Conservation (phyloP, 768 basidiomycete genomes). For the Hygrocybe coccinea region DNA sequence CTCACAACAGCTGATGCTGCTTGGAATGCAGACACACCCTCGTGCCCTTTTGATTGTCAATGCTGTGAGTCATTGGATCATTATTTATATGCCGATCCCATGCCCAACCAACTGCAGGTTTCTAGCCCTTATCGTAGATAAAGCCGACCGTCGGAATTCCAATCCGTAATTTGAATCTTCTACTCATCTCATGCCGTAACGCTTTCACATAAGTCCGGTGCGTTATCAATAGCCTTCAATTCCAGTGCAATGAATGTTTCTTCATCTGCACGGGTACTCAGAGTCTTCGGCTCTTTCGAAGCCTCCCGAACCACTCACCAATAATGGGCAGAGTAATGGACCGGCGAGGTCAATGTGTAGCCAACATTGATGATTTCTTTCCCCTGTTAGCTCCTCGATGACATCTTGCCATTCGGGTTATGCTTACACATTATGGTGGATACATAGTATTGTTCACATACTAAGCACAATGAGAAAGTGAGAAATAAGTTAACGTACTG, state of each 20-base stretch:
- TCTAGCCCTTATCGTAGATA: conserved; percentile 15
- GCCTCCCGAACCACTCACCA: conserved; percentile 39
- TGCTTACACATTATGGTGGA: not conserved
- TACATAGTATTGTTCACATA: conserved; percentile 8
- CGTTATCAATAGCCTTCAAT: too few species aligned
- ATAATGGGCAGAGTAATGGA: conserved; percentile 31
- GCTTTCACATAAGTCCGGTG: not conserved
- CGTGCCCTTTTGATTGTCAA: conserved; percentile 86
- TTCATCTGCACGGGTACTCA: not conserved
- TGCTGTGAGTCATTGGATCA: conserved; percentile 57
- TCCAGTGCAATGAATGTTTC: too few species aligned
- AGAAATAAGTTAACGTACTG: conserved; percentile 18
- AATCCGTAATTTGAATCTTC: too few species aligned
- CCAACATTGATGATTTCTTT: conserved; percentile 39
- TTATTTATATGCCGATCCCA: not conserved
- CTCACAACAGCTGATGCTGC: conserved; percentile 18
- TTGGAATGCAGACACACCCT: conserved; percentile 58
- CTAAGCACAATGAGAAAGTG: conserved; percentile 12
- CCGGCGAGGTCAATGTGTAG: conserved; percentile 59
- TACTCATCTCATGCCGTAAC: not conserved
- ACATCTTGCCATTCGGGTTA: not conserved
- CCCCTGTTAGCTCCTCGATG: not conserved
- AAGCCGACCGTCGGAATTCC: too few species aligned
- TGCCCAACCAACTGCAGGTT: conserved; percentile 14
- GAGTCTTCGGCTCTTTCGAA: conserved; percentile 50